These are phyloP conservation scores for Anisogramma anomala DNA, from an alignment of 2,329 filamentous ascomycete genomes.

Conservation along the genomic window DNA sequence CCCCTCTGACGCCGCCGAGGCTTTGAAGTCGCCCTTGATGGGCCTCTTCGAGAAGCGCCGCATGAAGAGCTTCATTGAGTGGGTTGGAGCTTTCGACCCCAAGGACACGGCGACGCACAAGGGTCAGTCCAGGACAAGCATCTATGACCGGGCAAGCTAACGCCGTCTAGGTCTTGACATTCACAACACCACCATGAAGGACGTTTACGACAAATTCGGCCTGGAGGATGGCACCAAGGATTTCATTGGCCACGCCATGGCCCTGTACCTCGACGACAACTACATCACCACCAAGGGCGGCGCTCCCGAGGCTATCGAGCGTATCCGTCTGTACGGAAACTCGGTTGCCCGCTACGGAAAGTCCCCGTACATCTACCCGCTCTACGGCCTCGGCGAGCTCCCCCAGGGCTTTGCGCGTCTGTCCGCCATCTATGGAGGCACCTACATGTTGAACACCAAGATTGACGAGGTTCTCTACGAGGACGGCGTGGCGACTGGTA, in stretches of 20 bases:
- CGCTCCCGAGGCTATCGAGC: conserved; percentile 76
- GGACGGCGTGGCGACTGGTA: conserved; percentile 74
- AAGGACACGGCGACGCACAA: conserved; percentile 81
- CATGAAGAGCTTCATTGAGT: conserved; percentile 93
- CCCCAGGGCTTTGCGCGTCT: conserved; percentile 96
- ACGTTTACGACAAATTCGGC: conserved; percentile 97
- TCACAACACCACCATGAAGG: conserved; percentile 75
- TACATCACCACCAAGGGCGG: conserved; percentile 65
- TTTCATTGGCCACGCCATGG: conserved; percentile 98
- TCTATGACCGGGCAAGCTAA: not conserved
- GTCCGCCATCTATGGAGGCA: conserved; percentile 95
- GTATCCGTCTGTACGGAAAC: conserved; percentile 93
- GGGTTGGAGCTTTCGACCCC: conserved; percentile 76
- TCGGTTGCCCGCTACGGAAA: conserved; percentile 96
- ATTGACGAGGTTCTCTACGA: conserved; percentile 86
- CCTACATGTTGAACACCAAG: conserved; percentile 97
- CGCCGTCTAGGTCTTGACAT: conserved; percentile 60
- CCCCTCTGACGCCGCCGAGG: conserved; percentile 82
- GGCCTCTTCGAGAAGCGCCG: conserved; percentile 95
- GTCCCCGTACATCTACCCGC: conserved; percentile 97
- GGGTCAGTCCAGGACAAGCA: conserved; percentile 44
- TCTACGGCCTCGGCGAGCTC: conserved; percentile 93
- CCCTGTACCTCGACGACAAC: conserved; percentile 79
- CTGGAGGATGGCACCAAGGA: conserved; percentile 82
- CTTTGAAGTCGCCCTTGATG: conserved; percentile 87